These are phyloP conservation scores for Casuarina cunninghamiana DNA, from an alignment of 306 rosid species.

Conservation along the genomic window DNA sequence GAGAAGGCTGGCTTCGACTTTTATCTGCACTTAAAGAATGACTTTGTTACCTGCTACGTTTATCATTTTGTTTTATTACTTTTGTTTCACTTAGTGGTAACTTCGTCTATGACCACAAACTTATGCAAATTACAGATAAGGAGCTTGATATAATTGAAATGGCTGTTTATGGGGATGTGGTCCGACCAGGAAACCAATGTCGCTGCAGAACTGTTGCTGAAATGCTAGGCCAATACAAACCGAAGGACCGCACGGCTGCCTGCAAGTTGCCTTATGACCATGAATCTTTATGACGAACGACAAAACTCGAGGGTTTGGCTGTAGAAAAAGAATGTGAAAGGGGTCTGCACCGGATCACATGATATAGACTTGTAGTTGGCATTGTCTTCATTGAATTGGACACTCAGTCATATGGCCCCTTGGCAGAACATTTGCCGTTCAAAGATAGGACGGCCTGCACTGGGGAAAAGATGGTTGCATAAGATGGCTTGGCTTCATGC, in stretches of 20 bases:
- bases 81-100: neutral
- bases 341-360: neutral
- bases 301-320: neutral
- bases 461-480: too few relatives aligned
- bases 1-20: neutral
- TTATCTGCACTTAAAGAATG: neutral
- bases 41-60: neutral
- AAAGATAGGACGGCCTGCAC: too few relatives aligned
- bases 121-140: conserved; percentile 58
- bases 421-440: neutral
- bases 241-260: conserved; percentile 59
- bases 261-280: conserved; percentile 72
- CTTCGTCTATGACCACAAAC: conserved; percentile 4
- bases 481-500: too few relatives aligned
- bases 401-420: neutral
- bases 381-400: neutral
- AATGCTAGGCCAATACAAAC: conserved; percentile 76
- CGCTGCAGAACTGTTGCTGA: conserved; percentile 87
- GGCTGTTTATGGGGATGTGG: conserved; percentile 97
- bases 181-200: conserved; percentile 88
- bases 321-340: neutral
- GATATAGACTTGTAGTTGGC: neutral
- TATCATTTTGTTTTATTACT: neutral
- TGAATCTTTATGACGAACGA: conserved; percentile 22
- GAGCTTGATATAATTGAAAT: conserved; percentile 93